Conservation (phyloP, 306 rosid genomes). For the Psophocarpus tetragonolobus region DNA sequence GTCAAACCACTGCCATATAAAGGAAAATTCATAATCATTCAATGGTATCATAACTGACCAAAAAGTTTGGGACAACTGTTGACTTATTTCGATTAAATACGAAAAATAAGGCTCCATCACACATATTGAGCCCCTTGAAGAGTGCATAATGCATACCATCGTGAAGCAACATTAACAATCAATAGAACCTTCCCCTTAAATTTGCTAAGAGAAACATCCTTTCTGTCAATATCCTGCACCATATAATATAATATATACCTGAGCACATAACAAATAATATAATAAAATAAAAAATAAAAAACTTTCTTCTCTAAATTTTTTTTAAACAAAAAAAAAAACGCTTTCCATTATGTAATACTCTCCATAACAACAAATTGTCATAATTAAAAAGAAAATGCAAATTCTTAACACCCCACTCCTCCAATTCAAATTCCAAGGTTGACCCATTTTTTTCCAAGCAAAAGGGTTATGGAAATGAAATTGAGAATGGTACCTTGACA, state of each 20-base stretch:
- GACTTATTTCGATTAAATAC: neutral
- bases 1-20: constrained; percentile 79
- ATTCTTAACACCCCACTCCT: neutral
- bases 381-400: neutral
- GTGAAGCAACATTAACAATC: constrained; percentile 97
- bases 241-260: constrained; percentile 7
- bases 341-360: neutral
- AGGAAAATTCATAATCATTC: constrained; percentile 32
- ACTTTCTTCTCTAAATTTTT: neutral
- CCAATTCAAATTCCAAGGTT: constrained; percentile 21
- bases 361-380: neutral
- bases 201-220: constrained; percentile 77
- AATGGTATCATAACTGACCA: constrained; percentile 19
- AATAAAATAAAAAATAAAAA: neutral
- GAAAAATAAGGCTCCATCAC: neutral
- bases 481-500: constrained; percentile 63
- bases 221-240: constrained; percentile 86
- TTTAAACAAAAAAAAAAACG: neutral
- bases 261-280: neutral
- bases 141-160: constrained; percentile 65
- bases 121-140: neutral
- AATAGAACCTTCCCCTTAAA: constrained; percentile 92
- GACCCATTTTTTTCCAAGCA: neutral
- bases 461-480: neutral
- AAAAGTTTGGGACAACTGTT: constrained; percentile 5